phyloP scores from a whole-genome alignment of 352 stramenopile species.

The Hyphochytrium catenoides region DNA sequence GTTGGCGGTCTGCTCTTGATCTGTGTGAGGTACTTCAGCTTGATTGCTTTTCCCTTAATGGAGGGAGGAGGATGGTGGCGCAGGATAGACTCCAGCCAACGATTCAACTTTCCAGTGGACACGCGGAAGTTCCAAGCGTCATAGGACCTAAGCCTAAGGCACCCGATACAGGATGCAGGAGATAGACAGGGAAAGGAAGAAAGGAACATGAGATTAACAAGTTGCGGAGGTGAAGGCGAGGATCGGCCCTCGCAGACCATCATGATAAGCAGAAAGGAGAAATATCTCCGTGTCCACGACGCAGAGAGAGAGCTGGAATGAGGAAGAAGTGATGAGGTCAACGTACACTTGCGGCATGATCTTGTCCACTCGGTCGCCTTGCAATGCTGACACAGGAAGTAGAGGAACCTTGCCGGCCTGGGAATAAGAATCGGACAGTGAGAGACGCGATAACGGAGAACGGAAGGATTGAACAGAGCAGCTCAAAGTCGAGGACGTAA shows the following conservation, averaged over 20 bases:
- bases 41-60: constrained; percentile 49
- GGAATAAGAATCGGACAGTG: too few species aligned
- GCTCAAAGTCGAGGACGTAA: background rate
- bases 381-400: constrained; percentile 43
- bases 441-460: too few species aligned
- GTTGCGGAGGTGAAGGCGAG: background rate
- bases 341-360: constrained; percentile 38
- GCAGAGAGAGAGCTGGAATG: too few species aligned
- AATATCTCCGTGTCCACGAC: too few species aligned
- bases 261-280: too few species aligned
- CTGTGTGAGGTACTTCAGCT: constrained; percentile 63
- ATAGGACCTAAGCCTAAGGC: constrained; percentile 32
- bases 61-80: constrained; percentile 49
- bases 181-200: background rate
- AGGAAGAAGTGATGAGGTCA: too few species aligned
- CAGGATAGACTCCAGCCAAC: constrained; percentile 53
- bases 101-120: constrained; percentile 39
- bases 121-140: constrained; percentile 49
- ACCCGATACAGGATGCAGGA: background rate
- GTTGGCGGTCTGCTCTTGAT: constrained; percentile 49
- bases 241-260: background rate
- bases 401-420: constrained; percentile 38
- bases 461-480: background rate
- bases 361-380: constrained; percentile 41
- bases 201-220: background rate